phyloP scores from a whole-genome alignment of 108 stramenopile species.

The Fragilariopsis cylindrus region DNA sequence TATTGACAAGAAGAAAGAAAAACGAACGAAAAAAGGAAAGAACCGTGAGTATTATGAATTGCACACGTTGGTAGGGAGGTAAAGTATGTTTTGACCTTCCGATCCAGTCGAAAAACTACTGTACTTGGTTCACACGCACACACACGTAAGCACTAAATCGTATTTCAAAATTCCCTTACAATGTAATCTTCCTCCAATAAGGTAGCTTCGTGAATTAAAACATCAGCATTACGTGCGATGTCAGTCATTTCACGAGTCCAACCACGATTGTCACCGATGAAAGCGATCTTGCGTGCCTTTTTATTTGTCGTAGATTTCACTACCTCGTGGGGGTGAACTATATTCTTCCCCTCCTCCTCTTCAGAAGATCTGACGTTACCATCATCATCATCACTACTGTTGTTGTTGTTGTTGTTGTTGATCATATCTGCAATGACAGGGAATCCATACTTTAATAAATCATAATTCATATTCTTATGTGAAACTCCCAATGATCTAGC shows the following conservation, averaged over 20 bases:
- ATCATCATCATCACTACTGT: conserved; percentile 26
- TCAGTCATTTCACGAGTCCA: conserved; percentile 59
- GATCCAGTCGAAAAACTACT: neutral
- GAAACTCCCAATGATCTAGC: conserved; percentile 62
- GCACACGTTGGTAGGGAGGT: neutral
- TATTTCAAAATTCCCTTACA: conserved; percentile 20
- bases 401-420: neutral
- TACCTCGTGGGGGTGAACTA: conserved; percentile 56
- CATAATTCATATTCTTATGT: conserved; percentile 62
- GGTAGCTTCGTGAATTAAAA: conserved; percentile 91
- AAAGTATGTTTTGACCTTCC: neutral
- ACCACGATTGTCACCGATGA: conserved; percentile 69
- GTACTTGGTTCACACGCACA: neutral
- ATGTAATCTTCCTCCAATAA: conserved; percentile 46
- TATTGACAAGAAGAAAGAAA: conserved; percentile 8
- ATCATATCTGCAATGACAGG: conserved; percentile 55
- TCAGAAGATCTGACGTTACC: neutral
- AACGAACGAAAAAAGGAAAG: neutral
- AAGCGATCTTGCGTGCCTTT: conserved; percentile 61
- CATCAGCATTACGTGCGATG: conserved; percentile 68
- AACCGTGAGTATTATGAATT: neutral
- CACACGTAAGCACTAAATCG: neutral
- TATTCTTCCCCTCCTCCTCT: conserved; percentile 26
- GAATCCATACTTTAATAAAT: conserved; percentile 66
- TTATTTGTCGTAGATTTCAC: conserved; percentile 24